Conservation (phyloP, 805 yeast genomes). For the Teunomyces atbi region DNA sequence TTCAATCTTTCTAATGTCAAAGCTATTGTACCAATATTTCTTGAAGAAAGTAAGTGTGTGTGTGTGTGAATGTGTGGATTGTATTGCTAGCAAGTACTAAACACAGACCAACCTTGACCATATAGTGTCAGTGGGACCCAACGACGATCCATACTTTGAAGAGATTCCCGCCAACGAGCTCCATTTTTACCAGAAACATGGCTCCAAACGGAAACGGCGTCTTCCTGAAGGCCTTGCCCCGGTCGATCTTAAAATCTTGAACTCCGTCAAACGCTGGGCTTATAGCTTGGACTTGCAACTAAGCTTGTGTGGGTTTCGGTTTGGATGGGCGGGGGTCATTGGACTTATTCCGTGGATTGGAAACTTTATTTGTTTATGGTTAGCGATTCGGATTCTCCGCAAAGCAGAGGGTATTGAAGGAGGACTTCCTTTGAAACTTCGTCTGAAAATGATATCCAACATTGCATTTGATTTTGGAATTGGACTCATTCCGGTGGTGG, state of each 20-base stretch:
- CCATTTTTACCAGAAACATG: slow-evolving; percentile 41
- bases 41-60: slow-evolving; percentile 34
- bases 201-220: slow-evolving; percentile 36
- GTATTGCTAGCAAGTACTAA: slow-evolving; percentile 11
- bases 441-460: slow-evolving; percentile 38
- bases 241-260: slow-evolving; percentile 32
- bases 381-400: slow-evolving; percentile 30
- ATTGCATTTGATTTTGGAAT: slow-evolving; percentile 39
- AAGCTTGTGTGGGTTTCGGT: slow-evolving; percentile 37
- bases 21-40: slow-evolving; percentile 32
- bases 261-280: slow-evolving; percentile 36
- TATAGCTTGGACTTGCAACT: slow-evolving; percentile 40
- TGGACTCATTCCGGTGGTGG: slow-evolving; percentile 31
- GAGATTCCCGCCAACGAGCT: slow-evolving; percentile 39
- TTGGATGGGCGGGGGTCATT: slow-evolving; percentile 44
- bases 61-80: slow-evolving; percentile 11
- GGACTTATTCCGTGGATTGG: slow-evolving; percentile 45
- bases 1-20: slow-evolving; percentile 21
- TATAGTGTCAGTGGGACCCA: slow-evolving; percentile 27
- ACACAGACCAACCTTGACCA: slow-evolving; percentile 26
- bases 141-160: slow-evolving; percentile 41
- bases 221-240: slow-evolving; percentile 35
- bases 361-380: slow-evolving; percentile 26
- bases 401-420: slow-evolving; percentile 37
- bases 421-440: slow-evolving; percentile 32